A percentile compares a stretch with the other conserved stretches of the same genome.
Conservation (phyloP, 257 asterid genomes). For the Jasminum sambac region DNA sequence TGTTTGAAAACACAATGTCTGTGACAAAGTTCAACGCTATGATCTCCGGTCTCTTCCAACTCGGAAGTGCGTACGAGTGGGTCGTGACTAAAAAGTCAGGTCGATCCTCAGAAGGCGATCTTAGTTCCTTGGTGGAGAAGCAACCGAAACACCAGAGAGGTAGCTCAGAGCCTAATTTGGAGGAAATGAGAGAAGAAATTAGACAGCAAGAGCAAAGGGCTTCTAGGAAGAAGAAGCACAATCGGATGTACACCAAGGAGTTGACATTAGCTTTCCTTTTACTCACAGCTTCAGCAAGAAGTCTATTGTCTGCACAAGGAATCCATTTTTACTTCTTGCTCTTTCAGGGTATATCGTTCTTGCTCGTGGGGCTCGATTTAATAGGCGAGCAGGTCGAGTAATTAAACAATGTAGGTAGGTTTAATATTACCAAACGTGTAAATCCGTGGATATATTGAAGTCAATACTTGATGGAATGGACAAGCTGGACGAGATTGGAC, state of each 20-base stretch:
- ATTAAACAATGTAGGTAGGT: not conserved
- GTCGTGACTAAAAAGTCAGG: conserved; percentile 27
- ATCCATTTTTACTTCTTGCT: conserved; percentile 28
- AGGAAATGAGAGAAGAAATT: conserved; percentile 31
- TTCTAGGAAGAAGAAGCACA: conserved; percentile 24
- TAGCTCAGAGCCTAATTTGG: conserved; percentile 42
- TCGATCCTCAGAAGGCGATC: conserved; percentile 25
- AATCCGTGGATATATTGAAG: conserved; percentile 4
- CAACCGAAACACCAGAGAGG: conserved; percentile 23
- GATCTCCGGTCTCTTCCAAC: conserved; percentile 27
- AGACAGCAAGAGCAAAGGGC: conserved; percentile 32
- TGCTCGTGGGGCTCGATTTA: conserved; percentile 26
- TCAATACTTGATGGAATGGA: not conserved
- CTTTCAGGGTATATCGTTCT: conserved; percentile 24
- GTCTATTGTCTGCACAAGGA: conserved; percentile 25
- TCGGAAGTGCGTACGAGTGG: conserved; percentile 28
- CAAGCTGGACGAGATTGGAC: not conserved
- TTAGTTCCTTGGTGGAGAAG: conserved; percentile 1
- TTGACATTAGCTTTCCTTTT: conserved; percentile 20
- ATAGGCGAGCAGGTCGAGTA: conserved; percentile 22
- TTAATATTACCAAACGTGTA: not conserved
- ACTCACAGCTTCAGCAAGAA: conserved; percentile 21
- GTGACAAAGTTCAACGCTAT: conserved; percentile 27
- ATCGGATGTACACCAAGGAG: conserved; percentile 11
- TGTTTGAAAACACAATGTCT: conserved; percentile 25